Evolutionary conservation across 495 filamentous ascomycete species (phyloP), one percentile per base, ranked within the genome.

Genomic region (Neurospora sp.): DNA sequence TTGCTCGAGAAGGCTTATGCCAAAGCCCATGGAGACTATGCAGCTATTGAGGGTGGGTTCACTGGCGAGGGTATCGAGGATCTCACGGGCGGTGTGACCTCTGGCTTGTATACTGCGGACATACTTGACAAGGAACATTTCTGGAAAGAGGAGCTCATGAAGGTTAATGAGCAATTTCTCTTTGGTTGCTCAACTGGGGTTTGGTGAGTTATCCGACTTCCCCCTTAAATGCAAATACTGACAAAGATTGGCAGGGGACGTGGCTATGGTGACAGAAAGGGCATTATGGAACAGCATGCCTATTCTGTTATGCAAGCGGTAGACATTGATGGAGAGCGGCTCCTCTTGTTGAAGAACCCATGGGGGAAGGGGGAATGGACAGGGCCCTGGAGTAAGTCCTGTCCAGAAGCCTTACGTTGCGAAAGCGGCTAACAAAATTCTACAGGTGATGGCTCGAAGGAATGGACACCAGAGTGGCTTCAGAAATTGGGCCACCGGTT

Each of bases 1-100:
- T 82, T 98, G 69, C 87, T 98, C 4, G 95, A 98, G 78, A 98
- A 98, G 81, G 95, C 95, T 0, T 98, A 96, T 82, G 95, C 95
- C 66, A 98, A 98, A 80, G 94, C 94, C 13, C 95, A 98, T 77
- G 94, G 93, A 4, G 93, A 96, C 79, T 97, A 91, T 77, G 86
- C 88, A 13, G 86, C 93, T 1, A 94, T 97, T 69, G 91, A 95
- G 74, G 93, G 94, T 24, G 94, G 94, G 2, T 94, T 90, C 79
- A 91, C 92, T 24, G 93, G 92, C 19, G 95, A 98, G 79, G 95
- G 91, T 2, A 90, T 98, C 69, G 95, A 98, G 81, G 95, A 98
- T 81, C 84, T 98, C 24, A 97, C 94, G 4, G 95, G 95, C 11
- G 95, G 95, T 5, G 93, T 97, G 15, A 96, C 94, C 0, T 91